Percentiles rank a stretch among this genome's conserved stretches.
Conservation (phyloP, 768 basidiomycete species). For the Amanita pallidorosea region DNA sequence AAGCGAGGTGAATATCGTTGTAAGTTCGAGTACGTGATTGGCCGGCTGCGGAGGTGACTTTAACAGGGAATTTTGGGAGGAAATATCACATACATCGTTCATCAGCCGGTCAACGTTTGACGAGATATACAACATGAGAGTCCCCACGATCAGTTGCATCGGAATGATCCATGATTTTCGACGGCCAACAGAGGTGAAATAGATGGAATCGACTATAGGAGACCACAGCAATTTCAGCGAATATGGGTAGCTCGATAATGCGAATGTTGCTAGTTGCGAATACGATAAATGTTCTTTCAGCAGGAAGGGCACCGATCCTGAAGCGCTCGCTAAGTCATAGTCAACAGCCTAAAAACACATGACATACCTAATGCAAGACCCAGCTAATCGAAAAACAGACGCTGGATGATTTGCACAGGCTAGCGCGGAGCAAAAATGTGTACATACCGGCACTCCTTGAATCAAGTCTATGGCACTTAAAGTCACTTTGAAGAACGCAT, state of each 20-base stretch:
- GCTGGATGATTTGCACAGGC: conserved; percentile 6
- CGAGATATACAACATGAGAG: conserved; percentile 72
- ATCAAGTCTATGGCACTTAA: conserved; percentile 42
- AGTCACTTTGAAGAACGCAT: conserved; percentile 6
- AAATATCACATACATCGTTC: conserved; percentile 45
- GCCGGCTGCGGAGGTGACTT: conserved; percentile 46
- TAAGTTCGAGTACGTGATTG: conserved; percentile 68
- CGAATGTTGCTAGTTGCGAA: conserved; percentile 92
- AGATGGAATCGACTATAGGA: conserved; percentile 91
- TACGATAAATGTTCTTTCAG: conserved; percentile 93
- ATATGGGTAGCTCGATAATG: conserved; percentile 89
- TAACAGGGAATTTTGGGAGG: conserved; percentile 4
- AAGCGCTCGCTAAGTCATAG: neutral
- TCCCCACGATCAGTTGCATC: conserved; percentile 86
- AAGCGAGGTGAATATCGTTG: conserved; percentile 76
- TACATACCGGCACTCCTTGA: conserved; percentile 83
- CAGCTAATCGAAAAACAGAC: conserved; percentile 30
- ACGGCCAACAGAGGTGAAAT: conserved; percentile 73
- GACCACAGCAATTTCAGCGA: conserved; percentile 97
- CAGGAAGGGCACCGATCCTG: conserved; percentile 94
- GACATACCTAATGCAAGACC: conserved; percentile 78
- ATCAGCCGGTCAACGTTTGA: conserved; percentile 65
- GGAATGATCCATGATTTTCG: conserved; percentile 99
- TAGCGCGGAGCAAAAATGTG: neutral
- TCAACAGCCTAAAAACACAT: neutral